Evolutionary conservation across 345 rosid genomes (phyloP).

Genomic region (Pugionium cornutum): DNA sequence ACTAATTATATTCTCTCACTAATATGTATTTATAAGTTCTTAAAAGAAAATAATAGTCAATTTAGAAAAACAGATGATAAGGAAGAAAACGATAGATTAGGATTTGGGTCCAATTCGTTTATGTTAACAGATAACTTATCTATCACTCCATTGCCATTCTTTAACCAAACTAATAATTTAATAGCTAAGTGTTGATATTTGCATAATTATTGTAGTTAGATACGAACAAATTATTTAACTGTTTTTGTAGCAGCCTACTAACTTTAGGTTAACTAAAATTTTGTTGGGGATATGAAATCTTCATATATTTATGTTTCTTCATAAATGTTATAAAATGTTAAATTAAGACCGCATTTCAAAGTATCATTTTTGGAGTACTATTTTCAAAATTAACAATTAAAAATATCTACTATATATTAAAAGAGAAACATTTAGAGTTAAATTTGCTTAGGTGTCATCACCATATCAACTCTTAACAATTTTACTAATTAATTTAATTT

Average conservation of each 20-base stretch:
- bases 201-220: background rate
- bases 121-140: slow-evolving; percentile 19
- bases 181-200: background rate
- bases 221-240: background rate
- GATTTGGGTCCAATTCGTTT: slow-evolving; percentile 26
- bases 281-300: background rate
- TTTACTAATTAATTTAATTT: too few species aligned
- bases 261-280: too few species aligned
- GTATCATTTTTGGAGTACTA: too few species aligned
- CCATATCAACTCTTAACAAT: too few species aligned
- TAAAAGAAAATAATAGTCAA: slow-evolving; percentile 4
- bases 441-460: too few species aligned
- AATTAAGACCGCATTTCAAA: too few species aligned
- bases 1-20: too few species aligned
- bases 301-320: background rate
- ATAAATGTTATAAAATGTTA: background rate
- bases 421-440: too few species aligned
- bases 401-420: too few species aligned
- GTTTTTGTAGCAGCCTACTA: too few species aligned
- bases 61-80: background rate
- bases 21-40: too few species aligned
- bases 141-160: slow-evolving; percentile 14
- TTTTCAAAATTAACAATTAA: too few species aligned
- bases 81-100: slow-evolving; percentile 8
- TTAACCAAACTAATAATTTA: slow-evolving; percentile 11